Conservation (phyloP, 306 rosid species). For the Mucuna pruriens region DNA sequence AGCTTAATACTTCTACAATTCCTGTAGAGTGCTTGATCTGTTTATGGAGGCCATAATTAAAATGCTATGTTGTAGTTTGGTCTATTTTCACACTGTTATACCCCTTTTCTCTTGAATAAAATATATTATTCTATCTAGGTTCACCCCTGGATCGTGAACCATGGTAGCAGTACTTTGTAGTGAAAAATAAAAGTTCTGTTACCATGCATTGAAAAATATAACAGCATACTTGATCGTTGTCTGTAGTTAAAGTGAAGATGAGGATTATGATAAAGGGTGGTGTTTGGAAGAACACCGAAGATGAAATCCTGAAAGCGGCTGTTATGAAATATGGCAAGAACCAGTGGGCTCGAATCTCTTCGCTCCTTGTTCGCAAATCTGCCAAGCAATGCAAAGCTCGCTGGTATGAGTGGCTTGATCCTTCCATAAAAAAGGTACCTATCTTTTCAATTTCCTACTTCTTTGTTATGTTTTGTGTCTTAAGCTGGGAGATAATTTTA, state of each 20-base stretch:
- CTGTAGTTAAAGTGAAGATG: constrained; percentile 51
- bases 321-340: constrained; percentile 94
- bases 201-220: too few species aligned
- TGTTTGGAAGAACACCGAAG: constrained; percentile 98
- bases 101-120: neutral
- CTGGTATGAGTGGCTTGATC: constrained; percentile 97
- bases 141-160: too few species aligned
- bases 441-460: neutral
- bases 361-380: constrained; percentile 90
- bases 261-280: constrained; percentile 98
- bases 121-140: neutral
- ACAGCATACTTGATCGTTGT: neutral
- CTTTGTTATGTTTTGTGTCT: neutral
- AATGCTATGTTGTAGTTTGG: neutral
- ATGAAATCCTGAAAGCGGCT: constrained; percentile 94
- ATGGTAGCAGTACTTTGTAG: too few species aligned
- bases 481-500: neutral
- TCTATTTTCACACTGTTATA: neutral
- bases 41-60: neutral
- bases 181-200: too few species aligned
- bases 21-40: neutral
- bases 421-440: constrained; percentile 86
- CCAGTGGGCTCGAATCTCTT: constrained; percentile 96
- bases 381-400: constrained; percentile 98
- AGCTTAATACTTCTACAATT: neutral